Percentiles rank a stretch among this genome's conserved stretches.
phyloP scores from a whole-genome alignment of 1,284 basidiomycete genomes.

The Ceratobasidium papillatum region DNA sequence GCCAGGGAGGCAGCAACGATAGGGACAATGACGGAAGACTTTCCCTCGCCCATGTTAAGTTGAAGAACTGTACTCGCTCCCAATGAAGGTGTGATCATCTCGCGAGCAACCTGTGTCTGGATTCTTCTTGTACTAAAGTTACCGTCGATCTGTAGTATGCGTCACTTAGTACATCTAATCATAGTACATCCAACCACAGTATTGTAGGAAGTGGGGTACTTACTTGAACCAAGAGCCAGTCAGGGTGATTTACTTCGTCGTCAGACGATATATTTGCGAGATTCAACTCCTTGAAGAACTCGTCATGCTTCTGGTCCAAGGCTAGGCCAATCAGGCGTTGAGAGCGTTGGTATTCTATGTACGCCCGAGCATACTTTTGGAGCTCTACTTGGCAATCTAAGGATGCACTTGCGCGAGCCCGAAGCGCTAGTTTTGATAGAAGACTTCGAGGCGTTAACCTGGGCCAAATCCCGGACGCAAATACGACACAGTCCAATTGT shows the following conservation, averaged over 20 bases:
- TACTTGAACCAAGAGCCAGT: slow-evolving; percentile 32
- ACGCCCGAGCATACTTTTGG: neutral
- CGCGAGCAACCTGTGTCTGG: slow-evolving; percentile 56
- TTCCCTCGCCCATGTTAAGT: slow-evolving; percentile 70
- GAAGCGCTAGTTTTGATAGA: neutral
- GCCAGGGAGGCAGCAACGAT: slow-evolving; percentile 56
- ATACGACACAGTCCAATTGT: neutral
- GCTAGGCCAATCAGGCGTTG: neutral
- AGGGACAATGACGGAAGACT: slow-evolving; percentile 62
- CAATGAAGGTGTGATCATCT: slow-evolving; percentile 59
- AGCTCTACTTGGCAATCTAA: neutral
- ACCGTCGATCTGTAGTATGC: slow-evolving; percentile 55
- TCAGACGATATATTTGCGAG: neutral
- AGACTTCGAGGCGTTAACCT: slow-evolving; percentile 1
- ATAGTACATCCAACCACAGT: neutral
- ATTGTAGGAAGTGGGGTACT: neutral
- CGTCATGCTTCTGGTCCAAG: neutral
- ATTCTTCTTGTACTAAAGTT: slow-evolving; percentile 57
- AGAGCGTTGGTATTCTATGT: slow-evolving; percentile 4
- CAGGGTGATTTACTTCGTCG: neutral
- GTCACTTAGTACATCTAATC: neutral
- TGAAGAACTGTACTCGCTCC: slow-evolving; percentile 56
- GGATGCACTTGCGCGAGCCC: neutral
- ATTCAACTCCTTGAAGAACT: slow-evolving; percentile 12
- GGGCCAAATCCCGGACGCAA: slow-evolving; percentile 27